These are phyloP conservation scores for Trichoderma guizhouense DNA, from an alignment of 2,329 filamentous ascomycete species.

Conservation along the genomic window DNA sequence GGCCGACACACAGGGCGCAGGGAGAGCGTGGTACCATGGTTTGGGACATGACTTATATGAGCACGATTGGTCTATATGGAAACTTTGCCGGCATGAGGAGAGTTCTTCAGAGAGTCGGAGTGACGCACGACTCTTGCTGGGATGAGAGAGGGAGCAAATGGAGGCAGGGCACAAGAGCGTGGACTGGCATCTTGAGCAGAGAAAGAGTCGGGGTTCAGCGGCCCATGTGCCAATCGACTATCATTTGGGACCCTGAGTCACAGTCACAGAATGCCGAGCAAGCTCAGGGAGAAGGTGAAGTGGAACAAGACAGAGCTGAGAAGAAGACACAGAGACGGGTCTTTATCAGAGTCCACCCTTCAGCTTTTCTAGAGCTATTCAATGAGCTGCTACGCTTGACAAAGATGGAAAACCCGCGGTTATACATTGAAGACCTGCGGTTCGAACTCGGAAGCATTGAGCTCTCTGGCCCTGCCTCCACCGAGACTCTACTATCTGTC, in stretches of 20 bases:
- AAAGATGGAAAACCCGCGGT: constrained; percentile 58
- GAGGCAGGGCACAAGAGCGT: constrained; percentile 53
- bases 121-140: constrained; percentile 60
- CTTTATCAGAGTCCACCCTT: constrained; percentile 77
- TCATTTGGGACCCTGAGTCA: constrained; percentile 67
- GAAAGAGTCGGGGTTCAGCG: constrained; percentile 48
- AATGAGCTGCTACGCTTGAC: constrained; percentile 55
- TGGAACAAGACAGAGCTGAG: constrained; percentile 15
- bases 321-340: constrained; percentile 42
- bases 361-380: constrained; percentile 70
- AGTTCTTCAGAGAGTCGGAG: constrained; percentile 63
- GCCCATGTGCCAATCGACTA: constrained; percentile 67
- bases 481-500: constrained; percentile 70
- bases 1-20: constrained; percentile 78
- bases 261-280: not conserved
- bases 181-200: constrained; percentile 49
- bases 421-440: constrained; percentile 65
- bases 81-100: constrained; percentile 59
- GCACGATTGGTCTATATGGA: constrained; percentile 77
- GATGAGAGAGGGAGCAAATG: constrained; percentile 65
- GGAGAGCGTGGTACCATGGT: constrained; percentile 72
- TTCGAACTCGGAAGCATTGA: constrained; percentile 64
- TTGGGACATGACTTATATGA: constrained; percentile 95
- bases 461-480: constrained; percentile 65
- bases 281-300: constrained; percentile 20